Evolutionary conservation across 257 asterid species (phyloP).

Genomic region (Solanum lycopersicoides): DNA sequence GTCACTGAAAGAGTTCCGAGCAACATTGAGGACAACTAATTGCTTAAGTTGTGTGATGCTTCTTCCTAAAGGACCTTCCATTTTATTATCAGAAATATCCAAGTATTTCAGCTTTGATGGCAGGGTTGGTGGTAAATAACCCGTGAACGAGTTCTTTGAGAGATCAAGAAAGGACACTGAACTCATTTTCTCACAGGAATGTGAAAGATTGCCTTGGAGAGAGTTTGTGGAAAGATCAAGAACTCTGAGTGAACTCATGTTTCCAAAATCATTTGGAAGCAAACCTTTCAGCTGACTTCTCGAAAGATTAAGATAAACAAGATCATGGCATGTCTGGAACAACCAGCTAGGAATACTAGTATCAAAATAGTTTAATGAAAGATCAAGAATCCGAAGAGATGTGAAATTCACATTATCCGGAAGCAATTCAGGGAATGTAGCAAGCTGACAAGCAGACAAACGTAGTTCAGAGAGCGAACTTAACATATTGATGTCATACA

Average conservation of each 20-base stretch:
- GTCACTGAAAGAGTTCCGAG: background rate
- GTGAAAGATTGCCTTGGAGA: background rate
- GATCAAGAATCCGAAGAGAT: background rate
- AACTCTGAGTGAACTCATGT: background rate
- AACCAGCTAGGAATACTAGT: background rate
- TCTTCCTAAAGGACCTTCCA: background rate
- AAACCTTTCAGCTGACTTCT: background rate
- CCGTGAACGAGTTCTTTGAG: background rate
- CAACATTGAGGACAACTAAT: background rate
- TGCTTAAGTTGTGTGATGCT: background rate
- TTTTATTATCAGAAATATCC: background rate
- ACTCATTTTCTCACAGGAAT: background rate
- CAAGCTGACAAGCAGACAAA: background rate
- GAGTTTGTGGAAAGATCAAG: background rate
- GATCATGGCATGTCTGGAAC: background rate
- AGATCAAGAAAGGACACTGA: background rate
- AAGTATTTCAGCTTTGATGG: background rate
- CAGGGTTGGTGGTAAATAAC: background rate
- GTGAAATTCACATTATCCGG: background rate
- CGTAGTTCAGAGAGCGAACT: background rate
- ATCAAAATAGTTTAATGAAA: background rate
- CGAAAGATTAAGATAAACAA: background rate
- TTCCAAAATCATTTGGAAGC: background rate
- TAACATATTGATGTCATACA: background rate
- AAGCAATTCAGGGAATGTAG: background rate